Conservation (phyloP, 108 stramenopile species). For the Cylindrotheca closterium region DNA sequence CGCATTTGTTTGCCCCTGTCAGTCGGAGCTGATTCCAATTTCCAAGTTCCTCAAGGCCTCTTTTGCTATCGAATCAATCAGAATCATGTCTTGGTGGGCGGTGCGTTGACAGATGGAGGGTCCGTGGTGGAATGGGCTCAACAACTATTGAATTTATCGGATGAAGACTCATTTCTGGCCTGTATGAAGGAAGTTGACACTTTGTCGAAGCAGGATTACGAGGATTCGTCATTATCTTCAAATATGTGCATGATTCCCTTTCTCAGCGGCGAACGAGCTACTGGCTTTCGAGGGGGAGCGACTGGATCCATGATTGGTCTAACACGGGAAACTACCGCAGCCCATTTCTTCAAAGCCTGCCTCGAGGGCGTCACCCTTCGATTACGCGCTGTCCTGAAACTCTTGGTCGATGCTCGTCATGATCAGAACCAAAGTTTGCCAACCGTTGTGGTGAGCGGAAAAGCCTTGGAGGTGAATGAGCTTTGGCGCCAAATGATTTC, state of each 20-base stretch:
- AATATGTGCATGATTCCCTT: slow-evolving; percentile 62
- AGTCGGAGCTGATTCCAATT: slow-evolving; percentile 5
- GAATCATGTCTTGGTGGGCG: slow-evolving; percentile 63
- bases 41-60: slow-evolving; percentile 52
- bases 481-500: slow-evolving; percentile 82
- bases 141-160: slow-evolving; percentile 52
- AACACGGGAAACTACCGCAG: slow-evolving; percentile 67
- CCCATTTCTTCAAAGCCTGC: slow-evolving; percentile 56
- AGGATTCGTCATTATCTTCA: neutral
- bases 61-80: slow-evolving; percentile 80
- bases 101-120: slow-evolving; percentile 84
- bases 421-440: neutral
- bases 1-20: slow-evolving; percentile 57
- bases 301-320: slow-evolving; percentile 64
- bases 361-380: slow-evolving; percentile 72
- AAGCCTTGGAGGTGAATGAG: slow-evolving; percentile 70
- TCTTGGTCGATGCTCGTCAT: slow-evolving; percentile 23
- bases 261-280: slow-evolving; percentile 77
- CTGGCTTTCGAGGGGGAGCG: slow-evolving; percentile 74
- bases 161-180: slow-evolving; percentile 36
- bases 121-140: slow-evolving; percentile 79
- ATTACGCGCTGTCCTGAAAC: slow-evolving; percentile 48
- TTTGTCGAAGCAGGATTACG: slow-evolving; percentile 11
- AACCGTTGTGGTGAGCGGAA: slow-evolving; percentile 68
- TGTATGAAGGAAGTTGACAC: slow-evolving; percentile 45